Base-by-base conservation (phyloP, 2,329 filamentous ascomycete species). In the Atkinsonella hypoxylon region DNA sequence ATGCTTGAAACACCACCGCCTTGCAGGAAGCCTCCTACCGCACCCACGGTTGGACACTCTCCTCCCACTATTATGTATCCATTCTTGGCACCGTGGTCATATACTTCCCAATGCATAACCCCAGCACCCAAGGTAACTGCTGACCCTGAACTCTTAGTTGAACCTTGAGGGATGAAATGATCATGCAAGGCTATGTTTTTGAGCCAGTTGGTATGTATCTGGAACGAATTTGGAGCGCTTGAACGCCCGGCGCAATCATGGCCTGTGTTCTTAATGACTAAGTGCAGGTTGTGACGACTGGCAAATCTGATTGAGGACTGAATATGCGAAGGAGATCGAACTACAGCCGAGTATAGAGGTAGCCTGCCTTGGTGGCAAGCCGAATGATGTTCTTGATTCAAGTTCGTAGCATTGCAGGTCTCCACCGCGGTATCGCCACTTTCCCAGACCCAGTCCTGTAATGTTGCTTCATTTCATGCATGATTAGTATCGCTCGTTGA, bases 361-460 rank as follows among this genome's bases (percentile, higher is more conserved):
- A 47, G 13, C 9, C 45, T 15, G 45, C 45, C 45, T 32, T 47
- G 45, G 22, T 13, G n/a, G 15, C 45, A 47, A 18, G 15, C n/a
- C 10, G 45, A 41, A 18, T 11, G 44, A 2, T 15, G 32, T 12
- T 38, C n/a, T 10, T 9, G 11, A 7, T n/a, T 4, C 22, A 22
- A 40, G 31, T 34, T 40, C 2, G 18, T 18, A 15, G 26, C 4
- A 7, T 30, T 13, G 12, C 45, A 47, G 36, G 15, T 12, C n/a
- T 47, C 36, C 15, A 40, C 22, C 10, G 22, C 36, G 20, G 5
- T 3, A 31, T 31, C 30, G 22, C 45, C 45, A n/a, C 3, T 40
- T 18, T 47, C 45, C 45, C 45, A 47, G 22, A 47, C 3, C 45
- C 45, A 47, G 22, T 47, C 36, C 36, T 47, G 45, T 12, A 47